Base-by-base conservation (phyloP, 352 stramenopile genomes). In the Thalassiosira mediterranea region DNA sequence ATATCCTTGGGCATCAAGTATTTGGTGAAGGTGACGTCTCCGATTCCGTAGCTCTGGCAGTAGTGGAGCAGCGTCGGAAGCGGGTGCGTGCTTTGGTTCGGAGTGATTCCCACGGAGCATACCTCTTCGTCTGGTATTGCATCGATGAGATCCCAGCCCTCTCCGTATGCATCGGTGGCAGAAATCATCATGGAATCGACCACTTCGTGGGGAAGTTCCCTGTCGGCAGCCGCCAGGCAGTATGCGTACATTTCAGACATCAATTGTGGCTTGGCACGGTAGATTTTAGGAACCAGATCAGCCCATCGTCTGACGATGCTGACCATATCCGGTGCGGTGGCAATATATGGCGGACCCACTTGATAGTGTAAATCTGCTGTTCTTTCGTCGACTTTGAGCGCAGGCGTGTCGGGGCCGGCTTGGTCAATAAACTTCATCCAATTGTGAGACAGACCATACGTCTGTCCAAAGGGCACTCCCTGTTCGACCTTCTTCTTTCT, bases 191-290 rank as follows among this genome's bases (percentile, higher is more conserved):
- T 87, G 11, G 79, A 81, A 7, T 62, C 40, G 7, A 85, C 81
- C 47, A 91, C 76, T 72, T 87, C 80, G 61, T 90, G 81, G 29
- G 74, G 58, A 21, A 91, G 66, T 29, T 73, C 32, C 21, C 86
- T 46, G 70, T 95, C 86, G 4, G 89, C 89, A 11, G 87, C 85
- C 13, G 90, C 88, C 37, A 94, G 84, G 60, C 65, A 89, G 67
- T 94, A 95, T 0, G 78, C 89, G 83, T 94, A 94, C 90, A 95
- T 95, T 86, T 95, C 90, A 10, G 88, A 85, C 66, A 95, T 71
- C 3, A 95, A 72, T 26, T 88, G 58, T 4, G 86, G 81, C 60
- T 92, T 87, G 25, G 82, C 54, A 28, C 79, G 46, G 58, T 90
- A 63, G 11, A 91, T 75, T 61, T 61, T 65, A 38, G 79, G 82